phyloP scores from a whole-genome alignment of 305 asterid species.

The Ajuga reptans region DNA sequence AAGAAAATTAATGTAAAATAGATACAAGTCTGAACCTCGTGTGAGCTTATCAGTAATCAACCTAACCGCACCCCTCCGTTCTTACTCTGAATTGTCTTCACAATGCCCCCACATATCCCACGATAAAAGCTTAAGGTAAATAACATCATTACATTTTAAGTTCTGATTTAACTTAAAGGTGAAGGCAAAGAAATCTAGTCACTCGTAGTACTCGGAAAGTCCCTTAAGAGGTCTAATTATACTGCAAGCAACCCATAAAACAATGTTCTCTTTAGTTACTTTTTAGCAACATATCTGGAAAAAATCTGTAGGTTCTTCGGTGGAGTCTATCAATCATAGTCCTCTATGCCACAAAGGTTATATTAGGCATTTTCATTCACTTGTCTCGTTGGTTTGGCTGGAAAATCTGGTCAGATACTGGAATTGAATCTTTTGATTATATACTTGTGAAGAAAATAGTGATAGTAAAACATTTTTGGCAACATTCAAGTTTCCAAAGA shows the following conservation, averaged over 20 bases:
- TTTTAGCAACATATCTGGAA: not conserved
- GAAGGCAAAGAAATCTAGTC: conserved; percentile 7
- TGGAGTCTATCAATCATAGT: not conserved
- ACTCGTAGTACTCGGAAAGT: not conserved
- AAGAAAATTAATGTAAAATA: not conserved
- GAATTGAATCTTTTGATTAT: too few relatives aligned
- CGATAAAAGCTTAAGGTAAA: not conserved
- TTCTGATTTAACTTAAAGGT: not conserved
- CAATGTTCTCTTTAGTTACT: not conserved
- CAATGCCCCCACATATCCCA: not conserved
- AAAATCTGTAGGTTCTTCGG: not conserved
- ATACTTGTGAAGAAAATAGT: too few relatives aligned
- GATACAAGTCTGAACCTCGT: conserved; percentile 5
- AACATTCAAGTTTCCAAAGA: not conserved
- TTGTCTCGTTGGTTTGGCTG: not conserved
- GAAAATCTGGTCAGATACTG: not conserved
- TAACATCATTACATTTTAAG: not conserved
- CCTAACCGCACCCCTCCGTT: not conserved
- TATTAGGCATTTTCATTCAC: not conserved
- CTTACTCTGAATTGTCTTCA: not conserved
- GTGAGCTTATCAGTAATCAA: conserved; percentile 8
- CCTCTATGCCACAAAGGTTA: not conserved
- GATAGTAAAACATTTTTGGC: not conserved
- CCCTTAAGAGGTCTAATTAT: not conserved
- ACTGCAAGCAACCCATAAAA: not conserved